Percentiles rank a stretch among this genome's conserved stretches.
These are phyloP conservation scores for Tetrahymena thermophila DNA, from an alignment of 73 alveolate species.

Conservation along the genomic window DNA sequence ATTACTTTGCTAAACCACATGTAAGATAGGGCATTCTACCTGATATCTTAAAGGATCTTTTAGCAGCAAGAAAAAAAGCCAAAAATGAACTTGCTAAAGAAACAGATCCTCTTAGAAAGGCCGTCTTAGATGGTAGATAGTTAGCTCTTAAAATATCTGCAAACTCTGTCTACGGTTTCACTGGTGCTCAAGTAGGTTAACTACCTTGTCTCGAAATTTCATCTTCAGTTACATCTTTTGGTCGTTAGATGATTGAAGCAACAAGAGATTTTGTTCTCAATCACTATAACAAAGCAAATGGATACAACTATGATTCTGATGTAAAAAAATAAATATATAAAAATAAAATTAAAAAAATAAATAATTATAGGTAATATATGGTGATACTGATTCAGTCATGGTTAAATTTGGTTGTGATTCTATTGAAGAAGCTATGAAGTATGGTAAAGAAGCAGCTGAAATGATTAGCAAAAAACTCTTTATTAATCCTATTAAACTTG, in stretches of 20 bases:
- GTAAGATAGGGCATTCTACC: constrained; percentile 96
- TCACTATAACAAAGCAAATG: constrained; percentile 74
- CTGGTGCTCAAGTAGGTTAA: constrained; percentile 99
- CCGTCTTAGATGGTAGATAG: constrained; percentile 98
- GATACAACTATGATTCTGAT: constrained; percentile 84
- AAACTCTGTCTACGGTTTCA: constrained; percentile 99
- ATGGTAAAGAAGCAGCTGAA: constrained; percentile 95
- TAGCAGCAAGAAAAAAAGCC: constrained; percentile 96
- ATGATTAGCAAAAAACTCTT: constrained; percentile 79
- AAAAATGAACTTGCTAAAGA: constrained; percentile 72
- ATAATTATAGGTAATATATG: constrained; percentile 83
- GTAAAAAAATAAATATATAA: neutral
- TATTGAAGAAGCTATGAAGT: constrained; percentile 88
- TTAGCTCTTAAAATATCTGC: constrained; percentile 98
- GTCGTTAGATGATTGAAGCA: constrained; percentile 63
- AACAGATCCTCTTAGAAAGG: constrained; percentile 91
- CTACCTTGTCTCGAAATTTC: constrained; percentile 98
- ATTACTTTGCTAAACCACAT: constrained; percentile 81
- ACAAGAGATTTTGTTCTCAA: constrained; percentile 51
- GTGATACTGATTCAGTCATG: constrained; percentile 99
- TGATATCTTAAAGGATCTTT: constrained; percentile 89
- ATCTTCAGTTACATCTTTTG: constrained; percentile 89
- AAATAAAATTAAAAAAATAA: neutral
- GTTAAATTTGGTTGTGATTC: constrained; percentile 92
- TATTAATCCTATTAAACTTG: constrained; percentile 94